Percentiles rank a stretch among this genome's conserved stretches.
These are phyloP conservation scores for Rhytidiadelphus loreus DNA, from an alignment of 225 moss, liverwort and hornwort genomes.

Conservation along the genomic window DNA sequence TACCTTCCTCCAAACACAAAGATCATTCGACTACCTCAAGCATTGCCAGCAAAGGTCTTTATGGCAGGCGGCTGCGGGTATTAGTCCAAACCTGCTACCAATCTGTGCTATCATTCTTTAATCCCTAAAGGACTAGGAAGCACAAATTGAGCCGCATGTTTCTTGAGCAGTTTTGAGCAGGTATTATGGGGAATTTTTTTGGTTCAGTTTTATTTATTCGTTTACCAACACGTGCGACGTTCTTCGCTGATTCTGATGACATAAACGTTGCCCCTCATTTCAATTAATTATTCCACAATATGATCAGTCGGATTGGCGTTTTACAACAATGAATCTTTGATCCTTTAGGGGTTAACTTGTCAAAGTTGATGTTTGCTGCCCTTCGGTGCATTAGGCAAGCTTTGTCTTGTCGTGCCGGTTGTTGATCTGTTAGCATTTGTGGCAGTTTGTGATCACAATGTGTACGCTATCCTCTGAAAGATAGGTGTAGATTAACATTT, in stretches of 20 bases:
- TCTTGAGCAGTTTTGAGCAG: neutral
- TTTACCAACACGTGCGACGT: neutral
- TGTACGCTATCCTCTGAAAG: neutral
- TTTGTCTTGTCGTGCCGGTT: neutral
- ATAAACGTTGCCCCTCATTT: neutral
- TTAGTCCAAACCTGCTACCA: neutral
- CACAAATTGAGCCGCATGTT: neutral
- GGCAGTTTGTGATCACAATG: neutral
- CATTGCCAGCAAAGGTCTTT: conserved; percentile 50
- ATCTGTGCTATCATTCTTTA: neutral
- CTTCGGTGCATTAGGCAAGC: neutral
- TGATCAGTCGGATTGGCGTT: neutral
- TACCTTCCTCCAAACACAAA: conserved; percentile 71
- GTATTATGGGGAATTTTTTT: neutral
- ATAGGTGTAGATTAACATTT: neutral
- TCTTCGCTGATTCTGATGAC: neutral
- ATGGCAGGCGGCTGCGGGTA: conserved; percentile 86
- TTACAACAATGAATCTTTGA: neutral
- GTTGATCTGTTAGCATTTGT: neutral
- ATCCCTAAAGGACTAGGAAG: neutral
- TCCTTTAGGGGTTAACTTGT: neutral
- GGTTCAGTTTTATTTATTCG: too few species aligned
- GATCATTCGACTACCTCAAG: conserved; percentile 52
- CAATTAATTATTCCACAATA: neutral
- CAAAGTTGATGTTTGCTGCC: neutral